Conservation (phyloP, 257 asterid species). For the Galeopsis tetrahit region DNA sequence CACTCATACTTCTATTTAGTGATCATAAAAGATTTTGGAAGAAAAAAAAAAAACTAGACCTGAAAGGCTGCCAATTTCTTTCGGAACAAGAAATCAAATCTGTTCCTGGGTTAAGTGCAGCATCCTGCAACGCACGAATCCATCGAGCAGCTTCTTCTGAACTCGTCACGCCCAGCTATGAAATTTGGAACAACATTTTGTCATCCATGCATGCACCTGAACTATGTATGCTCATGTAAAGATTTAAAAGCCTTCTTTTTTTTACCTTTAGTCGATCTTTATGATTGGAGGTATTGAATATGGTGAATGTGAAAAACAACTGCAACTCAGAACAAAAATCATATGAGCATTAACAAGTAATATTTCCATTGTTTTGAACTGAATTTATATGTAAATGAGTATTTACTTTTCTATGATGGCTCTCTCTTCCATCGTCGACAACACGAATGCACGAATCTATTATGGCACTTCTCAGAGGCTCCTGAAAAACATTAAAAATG, state of each 20-base stretch:
- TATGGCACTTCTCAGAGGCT: constrained; percentile 81
- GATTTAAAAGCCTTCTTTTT: neutral
- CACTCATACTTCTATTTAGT: neutral
- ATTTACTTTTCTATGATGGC: constrained; percentile 64
- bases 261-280: constrained; percentile 81
- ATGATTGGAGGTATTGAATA: constrained; percentile 79
- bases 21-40: neutral
- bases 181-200: constrained; percentile 27
- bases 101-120: constrained; percentile 61
- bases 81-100: constrained; percentile 45
- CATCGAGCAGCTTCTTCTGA: constrained; percentile 88
- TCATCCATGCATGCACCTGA: constrained; percentile 7
- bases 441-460: constrained; percentile 92
- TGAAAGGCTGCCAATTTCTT: constrained; percentile 85
- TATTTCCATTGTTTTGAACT: constrained; percentile 3
- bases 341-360: constrained; percentile 13
- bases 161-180: constrained; percentile 74
- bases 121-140: constrained; percentile 67
- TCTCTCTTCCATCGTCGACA: constrained; percentile 85
- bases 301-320: constrained; percentile 80
- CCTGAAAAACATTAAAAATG: constrained; percentile 44
- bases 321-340: constrained; percentile 42
- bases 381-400: neutral
- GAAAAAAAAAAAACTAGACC: constrained; percentile 36
- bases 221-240: neutral